Evolutionary conservation across 2,329 filamentous ascomycete species (phyloP).

Genomic region (Leptodontidium sp.): DNA sequence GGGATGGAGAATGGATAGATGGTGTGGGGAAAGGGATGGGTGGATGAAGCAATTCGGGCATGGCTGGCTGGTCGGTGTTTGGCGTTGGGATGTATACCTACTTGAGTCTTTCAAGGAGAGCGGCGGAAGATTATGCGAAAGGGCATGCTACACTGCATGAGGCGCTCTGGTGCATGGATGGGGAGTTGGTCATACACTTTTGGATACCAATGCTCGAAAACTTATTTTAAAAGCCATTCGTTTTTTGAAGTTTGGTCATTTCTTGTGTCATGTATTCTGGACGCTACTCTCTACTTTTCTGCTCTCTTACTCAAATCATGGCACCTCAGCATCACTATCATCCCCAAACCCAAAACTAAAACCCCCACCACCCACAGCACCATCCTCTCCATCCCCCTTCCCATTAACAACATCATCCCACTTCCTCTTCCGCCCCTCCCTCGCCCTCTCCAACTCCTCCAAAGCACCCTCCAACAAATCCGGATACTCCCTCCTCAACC

Average conservation of each 20-base stretch:
- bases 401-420: slow-evolving; percentile 81
- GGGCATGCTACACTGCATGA: not conserved
- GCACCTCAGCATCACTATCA: slow-evolving; percentile 58
- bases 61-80: slow-evolving; percentile 15
- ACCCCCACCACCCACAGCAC: slow-evolving; percentile 49
- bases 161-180: slow-evolving; percentile 1
- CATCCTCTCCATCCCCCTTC: slow-evolving; percentile 52
- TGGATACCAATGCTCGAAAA: not conserved
- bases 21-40: not conserved
- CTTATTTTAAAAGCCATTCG: not conserved
- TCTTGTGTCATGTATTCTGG: not conserved
- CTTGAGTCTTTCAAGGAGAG: not conserved
- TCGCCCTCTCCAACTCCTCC: slow-evolving; percentile 63
- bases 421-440: slow-evolving; percentile 75
- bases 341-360: slow-evolving; percentile 73
- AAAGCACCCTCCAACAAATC: slow-evolving; percentile 73
- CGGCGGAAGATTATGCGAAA: not conserved
- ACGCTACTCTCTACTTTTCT: not conserved
- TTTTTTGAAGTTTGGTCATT: not conserved
- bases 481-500: slow-evolving; percentile 69
- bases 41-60: slow-evolving; percentile 5
- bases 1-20: not conserved
- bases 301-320: slow-evolving; percentile 33
- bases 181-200: not conserved
- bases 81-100: slow-evolving; percentile 14